Evolutionary conservation across 176 grass and related monocot species (phyloP).

Genomic region (Elymus sibiricus): DNA sequence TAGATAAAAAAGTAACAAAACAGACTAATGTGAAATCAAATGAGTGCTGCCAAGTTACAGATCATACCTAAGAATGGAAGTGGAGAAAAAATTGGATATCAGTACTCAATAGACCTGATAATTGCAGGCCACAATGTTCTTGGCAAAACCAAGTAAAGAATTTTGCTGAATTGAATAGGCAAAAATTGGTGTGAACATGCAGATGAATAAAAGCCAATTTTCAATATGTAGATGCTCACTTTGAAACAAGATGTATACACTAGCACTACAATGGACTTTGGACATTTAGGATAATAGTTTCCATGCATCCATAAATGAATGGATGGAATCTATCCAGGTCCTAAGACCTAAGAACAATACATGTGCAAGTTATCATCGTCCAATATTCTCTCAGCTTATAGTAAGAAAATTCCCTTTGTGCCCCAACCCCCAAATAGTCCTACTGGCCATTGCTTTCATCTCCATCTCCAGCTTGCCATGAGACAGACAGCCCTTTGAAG

Average conservation of each 20-base stretch:
- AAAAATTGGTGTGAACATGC: background rate
- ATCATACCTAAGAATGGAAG: background rate
- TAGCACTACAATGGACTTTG: background rate
- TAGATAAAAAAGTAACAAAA: background rate
- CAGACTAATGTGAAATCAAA: background rate
- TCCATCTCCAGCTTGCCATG: background rate
- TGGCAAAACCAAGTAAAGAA: background rate
- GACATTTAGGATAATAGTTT: background rate
- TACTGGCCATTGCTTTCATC: background rate
- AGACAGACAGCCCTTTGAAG: background rate
- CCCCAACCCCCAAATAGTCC: background rate
- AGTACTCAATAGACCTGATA: background rate
- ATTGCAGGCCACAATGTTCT: background rate
- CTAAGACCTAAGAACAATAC: background rate
- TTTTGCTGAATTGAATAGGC: background rate
- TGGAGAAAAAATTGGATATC: background rate
- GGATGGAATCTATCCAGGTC: background rate
- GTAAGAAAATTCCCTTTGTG: background rate
- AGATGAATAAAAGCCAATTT: background rate
- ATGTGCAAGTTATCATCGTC: background rate
- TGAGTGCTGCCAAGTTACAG: background rate
- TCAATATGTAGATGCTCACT: background rate
- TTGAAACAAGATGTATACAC: background rate
- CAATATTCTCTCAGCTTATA: background rate
- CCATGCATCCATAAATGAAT: background rate